Evolutionary conservation across 305 asterid species (phyloP), one percentile per base, ranked within the genome.

Genomic region (Ilex paraguariensis): DNA sequence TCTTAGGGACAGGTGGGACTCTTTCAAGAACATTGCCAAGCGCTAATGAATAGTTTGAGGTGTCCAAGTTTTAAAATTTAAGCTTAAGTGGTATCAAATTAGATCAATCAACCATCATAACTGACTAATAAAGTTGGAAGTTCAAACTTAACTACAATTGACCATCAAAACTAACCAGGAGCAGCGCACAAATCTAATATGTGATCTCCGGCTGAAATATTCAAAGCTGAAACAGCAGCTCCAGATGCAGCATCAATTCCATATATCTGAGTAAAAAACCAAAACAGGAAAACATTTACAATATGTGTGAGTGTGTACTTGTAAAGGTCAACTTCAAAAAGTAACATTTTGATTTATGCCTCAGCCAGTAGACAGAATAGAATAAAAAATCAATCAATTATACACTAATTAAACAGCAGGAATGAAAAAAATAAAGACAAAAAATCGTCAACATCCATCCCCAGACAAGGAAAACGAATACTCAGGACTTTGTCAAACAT

Each of bases 171-270:
- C 54, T 48, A 67, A 50, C 63, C 21, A 66, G 96, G 97, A 49
- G 96, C 97, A 51, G 96, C 90, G 74, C 98, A 93, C 58, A 93
- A 95, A 78, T 93, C 97, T 62, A 92, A 96, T 66, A 90, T 84
- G 32, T 84, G 94, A 77, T 90, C 97, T 67, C 95, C 95, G 5
- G 77, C 71, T 57, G 69, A 65, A 74, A 93, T 63, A 80, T 66
- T 86, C 90, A 90, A 76, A 66, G 96, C 95, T 61, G 80, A 56
- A 70, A 93, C 97, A 31, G 97, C 95, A 75, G 98, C 98, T 72
- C 97, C 98, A 46, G 98, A 93, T 73, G 96, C 88, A 51, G 97
- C 98, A 81, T 89, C 98, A 59, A 92, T 84, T 73, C 98, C 98
- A 81, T 92, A 90, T 70, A 92, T 84, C 98, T 92, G 79, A 42